Evolutionary conservation across 768 basidiomycete genomes (phyloP).

Genomic region (Hemileccinum rubropunctum): DNA sequence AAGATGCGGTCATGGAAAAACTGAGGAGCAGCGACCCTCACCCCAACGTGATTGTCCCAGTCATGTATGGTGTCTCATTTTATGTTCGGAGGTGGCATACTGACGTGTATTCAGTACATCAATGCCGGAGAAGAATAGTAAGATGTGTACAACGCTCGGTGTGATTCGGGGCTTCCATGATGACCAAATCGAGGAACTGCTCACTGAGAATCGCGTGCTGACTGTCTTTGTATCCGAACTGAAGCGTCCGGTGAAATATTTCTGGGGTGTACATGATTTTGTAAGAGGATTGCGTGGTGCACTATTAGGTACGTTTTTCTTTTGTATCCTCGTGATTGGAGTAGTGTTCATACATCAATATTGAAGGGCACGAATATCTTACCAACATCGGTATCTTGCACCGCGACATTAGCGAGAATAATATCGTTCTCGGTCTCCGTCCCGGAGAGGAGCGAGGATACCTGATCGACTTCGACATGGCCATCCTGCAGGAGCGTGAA

Average conservation of each 20-base stretch:
- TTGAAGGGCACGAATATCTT: neutral
- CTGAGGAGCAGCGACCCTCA: neutral
- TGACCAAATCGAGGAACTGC: neutral
- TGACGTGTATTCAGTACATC: too few relatives aligned
- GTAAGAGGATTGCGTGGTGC: slow-evolving; percentile 16
- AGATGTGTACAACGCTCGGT: neutral
- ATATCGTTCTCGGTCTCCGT: slow-evolving; percentile 27
- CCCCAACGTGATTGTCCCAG: neutral
- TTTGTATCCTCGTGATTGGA: too few relatives aligned
- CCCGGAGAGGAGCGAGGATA: slow-evolving; percentile 20
- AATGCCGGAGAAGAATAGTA: too few relatives aligned
- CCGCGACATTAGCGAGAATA: neutral
- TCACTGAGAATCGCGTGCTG: slow-evolving; percentile 4
- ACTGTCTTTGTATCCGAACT: slow-evolving; percentile 1
- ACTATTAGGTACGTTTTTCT: slow-evolving; percentile 5
- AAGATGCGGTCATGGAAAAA: neutral
- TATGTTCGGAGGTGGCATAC: too few relatives aligned
- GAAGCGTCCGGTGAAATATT: slow-evolving; percentile 12
- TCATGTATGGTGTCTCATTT: too few relatives aligned
- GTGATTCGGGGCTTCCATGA: slow-evolving; percentile 2
- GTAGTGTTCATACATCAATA: neutral
- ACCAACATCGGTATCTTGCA: neutral
- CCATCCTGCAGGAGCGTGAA: neutral
- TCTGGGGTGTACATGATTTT: slow-evolving; percentile 21
- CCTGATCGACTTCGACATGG: slow-evolving; percentile 30